Evolutionary conservation across 2,329 filamentous ascomycete genomes (phyloP), one percentile per base, ranked within the genome.

Genomic region (Coleophoma cylindrospora): DNA sequence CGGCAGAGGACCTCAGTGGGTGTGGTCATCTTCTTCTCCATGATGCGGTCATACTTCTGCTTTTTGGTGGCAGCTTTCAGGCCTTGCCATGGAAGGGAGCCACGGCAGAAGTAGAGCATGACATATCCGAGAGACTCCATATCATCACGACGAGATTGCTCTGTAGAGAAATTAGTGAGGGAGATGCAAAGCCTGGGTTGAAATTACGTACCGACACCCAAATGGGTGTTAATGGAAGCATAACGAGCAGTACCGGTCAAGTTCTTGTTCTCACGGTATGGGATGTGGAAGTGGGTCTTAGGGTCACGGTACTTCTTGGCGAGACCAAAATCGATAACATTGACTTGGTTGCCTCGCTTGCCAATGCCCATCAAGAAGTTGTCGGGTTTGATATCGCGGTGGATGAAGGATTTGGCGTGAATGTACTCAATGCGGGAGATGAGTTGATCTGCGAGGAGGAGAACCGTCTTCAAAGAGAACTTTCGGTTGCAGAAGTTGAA

Each of bases 1-100:
- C 92, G 91, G 85, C 94, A 99, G 45, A 99, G 89, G 45, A 96
- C 91, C 74, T 99, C 92, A 62, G 92, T 97, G 9, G 94, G 91
- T 3, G 94, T 99, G 13, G 94, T 99, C 94, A 97, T 97, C 89
- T 99, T 99, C 86, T 99, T 99, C 81, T 99, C 94, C 92, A 97
- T 97, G 76, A 99, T 99, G 59, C 92, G 85, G 75, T 99, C 94
- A 69, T 99, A 97, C 79, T 99, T 99, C 78, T 97, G 92, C 86
- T 96, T 96, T 85, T 96, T 96, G 60, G 91, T 96, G 62, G 92
- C 92, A 76, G 92, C 92, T 83, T 96, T 96, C 49, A 96, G 80
- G 50, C 94, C 94, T 77, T 99, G 94, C 94, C 94, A 99, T 55
- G 94, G 94, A 51, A 99, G 90, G 57, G 91, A 96, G 57, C 94